Evolutionary conservation across 1,284 basidiomycete species (phyloP), one percentile per base, ranked within the genome.

Genomic region (Meira nashicola): DNA sequence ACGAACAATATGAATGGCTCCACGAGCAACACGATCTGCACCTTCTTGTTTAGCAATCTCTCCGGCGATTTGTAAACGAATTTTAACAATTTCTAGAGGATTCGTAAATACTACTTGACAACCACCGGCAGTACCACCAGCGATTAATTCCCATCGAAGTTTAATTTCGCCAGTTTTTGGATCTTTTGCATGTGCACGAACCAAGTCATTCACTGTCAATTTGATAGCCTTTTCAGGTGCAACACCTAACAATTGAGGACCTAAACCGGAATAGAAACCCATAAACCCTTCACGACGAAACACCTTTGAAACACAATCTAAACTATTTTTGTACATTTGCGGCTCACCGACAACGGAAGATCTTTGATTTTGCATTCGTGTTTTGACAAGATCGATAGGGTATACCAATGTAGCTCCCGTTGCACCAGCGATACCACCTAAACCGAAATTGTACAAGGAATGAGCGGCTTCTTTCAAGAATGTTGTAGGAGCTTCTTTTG

Each of bases 91-190:
- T 56, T 93, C 91, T 46, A 97, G 82, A 21, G 94, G 93, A 79
- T 97, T 97, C 41, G 93, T 96, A 74, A 97, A 95, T 62, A 93
- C 90, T 70, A 98, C 94, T 87, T 98, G 94, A 77, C 91, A 94
- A 77, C 89, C 95, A 80, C 94, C 94, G 37, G 94, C 94, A 40
- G 85, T 82, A 74, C 89, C 94, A 82, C 94, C 94, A 43, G 94
- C 94, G 10, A 91, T 64, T 10, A 98, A 70, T 80, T 98, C 95
- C 89, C 90, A 93, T 17, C 77, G 74, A 39, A 96, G 74, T 55
- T 87, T 85, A 78, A 99, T 97, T 59, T 89, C 84, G 21, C 95
- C 95, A 7, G 93, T 96, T 79, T 94, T 90, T 37, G 92, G 90
- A 79, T 98, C 92, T 80, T 86, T 93, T 12, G 87, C 86, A 59